Evolutionary conservation across 2,329 filamentous ascomycete species (phyloP).

Genomic region (Sphaceloma murrayae): DNA sequence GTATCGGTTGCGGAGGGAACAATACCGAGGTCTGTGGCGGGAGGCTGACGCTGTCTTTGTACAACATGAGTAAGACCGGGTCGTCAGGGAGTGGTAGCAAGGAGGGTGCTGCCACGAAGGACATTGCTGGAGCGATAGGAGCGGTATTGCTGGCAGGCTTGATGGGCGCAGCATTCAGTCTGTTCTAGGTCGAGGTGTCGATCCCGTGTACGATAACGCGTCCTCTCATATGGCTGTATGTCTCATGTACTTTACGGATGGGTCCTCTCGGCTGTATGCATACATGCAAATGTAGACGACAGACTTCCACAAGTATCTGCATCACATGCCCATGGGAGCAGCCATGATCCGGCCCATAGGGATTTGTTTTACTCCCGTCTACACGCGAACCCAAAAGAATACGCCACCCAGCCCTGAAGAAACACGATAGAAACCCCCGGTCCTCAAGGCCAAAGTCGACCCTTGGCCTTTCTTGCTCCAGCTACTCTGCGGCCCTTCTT

Average conservation of each 20-base stretch:
- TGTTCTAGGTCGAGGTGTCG: conserved; percentile 2
- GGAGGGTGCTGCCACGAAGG: conserved; percentile 3
- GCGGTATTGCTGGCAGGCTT: conserved; percentile 12
- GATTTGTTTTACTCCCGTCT: no score
- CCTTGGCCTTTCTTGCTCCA: no score
- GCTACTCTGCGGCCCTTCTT: no score
- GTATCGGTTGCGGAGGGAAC: conserved; percentile 47
- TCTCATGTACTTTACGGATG: no score
- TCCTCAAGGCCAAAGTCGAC: no score
- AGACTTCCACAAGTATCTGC: no score
- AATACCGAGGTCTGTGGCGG: conserved; percentile 46
- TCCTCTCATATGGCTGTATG: neutral
- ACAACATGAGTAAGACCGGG: conserved; percentile 21
- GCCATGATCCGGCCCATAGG: no score
- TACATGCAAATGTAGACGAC: no score
- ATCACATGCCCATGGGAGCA: no score
- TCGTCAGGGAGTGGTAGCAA: neutral
- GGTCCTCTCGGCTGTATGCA: no score
- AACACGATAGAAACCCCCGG: no score
- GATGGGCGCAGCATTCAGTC: conserved; percentile 8
- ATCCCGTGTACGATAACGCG: neutral
- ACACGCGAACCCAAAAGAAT: neutral
- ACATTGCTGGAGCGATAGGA: conserved; percentile 12
- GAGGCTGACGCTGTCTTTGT: conserved; percentile 30
- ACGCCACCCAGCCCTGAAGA: no score